Evolutionary conservation across 2,329 filamentous ascomycete species (phyloP), one percentile per base, ranked within the genome.

Genomic region (Capronia epimyces): DNA sequence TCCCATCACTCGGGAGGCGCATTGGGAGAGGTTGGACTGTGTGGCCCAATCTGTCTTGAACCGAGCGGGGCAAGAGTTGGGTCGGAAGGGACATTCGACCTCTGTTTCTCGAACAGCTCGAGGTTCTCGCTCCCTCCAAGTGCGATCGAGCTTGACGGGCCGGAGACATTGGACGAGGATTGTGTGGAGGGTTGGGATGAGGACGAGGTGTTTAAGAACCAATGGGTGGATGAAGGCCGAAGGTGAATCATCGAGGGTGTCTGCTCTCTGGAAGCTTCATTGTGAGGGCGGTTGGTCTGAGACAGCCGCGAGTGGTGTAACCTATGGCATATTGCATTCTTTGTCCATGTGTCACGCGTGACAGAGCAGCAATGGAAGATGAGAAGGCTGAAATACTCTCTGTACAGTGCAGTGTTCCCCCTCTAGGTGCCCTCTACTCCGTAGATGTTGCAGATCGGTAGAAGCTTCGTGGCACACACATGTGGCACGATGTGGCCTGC

Each of bases 71-170:
- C 46, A 7, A 43, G 47, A 29, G 42, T 45, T 5, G 50, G 47
- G 20, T 53, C 45, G 15, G 50, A 53, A 36, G 18, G 16, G 20
- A 53, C 46, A 24, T 56, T 56, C 32, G 53, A 56, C 16, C n/a
- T 53, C 25, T 50, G 46, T 22, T 56, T 53, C 34, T 20, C 52
- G 20, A 40, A 41, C 13, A 48, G 31, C 10, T 44, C 47, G 13
- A 37, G 40, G 20, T 48, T 45, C 15, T 41, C 52, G 7, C 37
- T 42, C 9, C 48, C 47, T 10, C 29, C 49, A 22, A 43, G 44
- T 13, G 52, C 52, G 8, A 41, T 55, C 25, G 52, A 55, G 25
- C 45, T 55, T 37, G 41, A 46, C 32, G 40, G 46, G 18, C 48
- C 40, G 3, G 47, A 46, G 24, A 48, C 50, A 15, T 43, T 42